Base-by-base conservation (phyloP, 2,329 filamentous ascomycete genomes). In the Colletotrichum sp. region DNA sequence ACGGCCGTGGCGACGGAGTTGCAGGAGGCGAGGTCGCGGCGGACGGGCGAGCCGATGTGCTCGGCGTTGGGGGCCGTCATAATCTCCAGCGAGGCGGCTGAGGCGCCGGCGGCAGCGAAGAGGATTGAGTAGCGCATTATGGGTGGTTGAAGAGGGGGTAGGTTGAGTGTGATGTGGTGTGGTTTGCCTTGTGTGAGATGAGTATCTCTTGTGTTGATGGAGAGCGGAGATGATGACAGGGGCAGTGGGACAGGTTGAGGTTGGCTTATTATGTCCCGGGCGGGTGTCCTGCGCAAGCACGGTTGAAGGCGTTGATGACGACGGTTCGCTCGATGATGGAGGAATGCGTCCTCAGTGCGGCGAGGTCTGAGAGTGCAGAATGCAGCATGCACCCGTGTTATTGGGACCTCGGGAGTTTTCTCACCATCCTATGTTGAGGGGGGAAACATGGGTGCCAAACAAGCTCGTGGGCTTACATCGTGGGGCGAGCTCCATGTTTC, bases 1-100 rank as follows among this genome's bases (percentile, higher is more conserved):
- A 81, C 39, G 6, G 74, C 61, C 4, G 70, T 52, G 36, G 78
- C 80, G 61, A 79, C 77, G 3, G 79, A 78, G 39, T 34, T 76
- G 34, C 76, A 77, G 10, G 59, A 24, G 28, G 70, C 39, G 43
- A 77, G 52, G 24, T 76, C 76, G 61, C 76, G 76, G 39, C 72
- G 72, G 30, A 63, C 59, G 6, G 59, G 59, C 0, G 59, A 63
- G 59, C 59, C 59, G 61, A 34, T 14, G 14, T 64, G 61, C 21
- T 39, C 21, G 24, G 55, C 55, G 60, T 73, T 71, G 10, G 66
- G 57, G 6, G 28, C 64, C 7, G 48, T 71, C 24, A 30, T 32
- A 4, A 21, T 66, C 9, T 13, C 39, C 16, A 60, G 26, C 21
- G 36, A 7, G 4, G 21, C 66, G 7, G 73, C 28, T 8, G 39